These are phyloP conservation scores for Acanthamoeba castellanii DNA, from an alignment of 208 protist species.

Conservation along the genomic window DNA sequence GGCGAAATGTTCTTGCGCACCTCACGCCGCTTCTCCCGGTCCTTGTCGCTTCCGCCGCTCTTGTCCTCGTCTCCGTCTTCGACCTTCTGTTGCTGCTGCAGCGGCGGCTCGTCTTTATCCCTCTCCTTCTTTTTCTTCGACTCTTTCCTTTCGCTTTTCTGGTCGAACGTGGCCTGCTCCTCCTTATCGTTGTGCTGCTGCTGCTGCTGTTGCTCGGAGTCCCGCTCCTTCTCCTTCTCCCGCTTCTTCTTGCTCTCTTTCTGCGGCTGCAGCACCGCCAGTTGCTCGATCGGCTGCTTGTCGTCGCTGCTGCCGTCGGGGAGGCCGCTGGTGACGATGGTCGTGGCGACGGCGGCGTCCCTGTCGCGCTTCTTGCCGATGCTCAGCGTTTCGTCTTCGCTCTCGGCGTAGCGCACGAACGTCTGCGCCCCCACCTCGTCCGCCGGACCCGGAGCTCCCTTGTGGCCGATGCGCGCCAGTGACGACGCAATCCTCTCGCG, in stretches of 20 bases:
- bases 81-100: not conserved
- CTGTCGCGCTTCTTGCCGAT: slow-evolving; percentile 5
- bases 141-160: slow-evolving; percentile 65
- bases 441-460: not conserved
- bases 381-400: not conserved
- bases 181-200: not conserved
- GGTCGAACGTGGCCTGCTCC: not conserved
- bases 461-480: not conserved
- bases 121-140: slow-evolving; percentile 68
- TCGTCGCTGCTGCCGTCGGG: not conserved
- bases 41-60: slow-evolving; percentile 43
- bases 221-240: not conserved
- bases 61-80: slow-evolving; percentile 45
- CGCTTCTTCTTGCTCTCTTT: slow-evolving; percentile 4
- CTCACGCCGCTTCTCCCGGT: slow-evolving; percentile 64
- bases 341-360: not conserved
- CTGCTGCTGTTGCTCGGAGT: not conserved
- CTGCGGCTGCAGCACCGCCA: not conserved
- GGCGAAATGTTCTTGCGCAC: not conserved
- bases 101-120: slow-evolving; percentile 34
- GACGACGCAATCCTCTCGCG: not conserved
- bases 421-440: not conserved
- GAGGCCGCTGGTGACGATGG: not conserved
- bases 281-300: not conserved
- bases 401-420: not conserved